Evolutionary conservation across 257 asterid species (phyloP), one percentile per base, ranked within the genome.

Genomic region (Nicotiana tabacum): DNA sequence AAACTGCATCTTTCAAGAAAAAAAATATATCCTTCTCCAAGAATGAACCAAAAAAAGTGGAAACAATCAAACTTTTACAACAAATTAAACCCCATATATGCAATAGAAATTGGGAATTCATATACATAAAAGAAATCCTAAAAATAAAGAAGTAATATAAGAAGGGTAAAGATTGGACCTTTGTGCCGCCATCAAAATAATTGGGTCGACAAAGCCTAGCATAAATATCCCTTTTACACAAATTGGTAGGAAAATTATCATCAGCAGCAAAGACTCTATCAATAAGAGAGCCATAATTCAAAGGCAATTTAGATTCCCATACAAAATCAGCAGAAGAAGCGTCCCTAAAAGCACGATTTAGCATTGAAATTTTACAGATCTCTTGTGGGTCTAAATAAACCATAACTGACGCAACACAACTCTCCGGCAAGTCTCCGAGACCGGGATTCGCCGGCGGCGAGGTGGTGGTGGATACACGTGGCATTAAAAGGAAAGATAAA

Each of bases 261-360:
- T 68, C 27, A 18, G 60, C 77, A 39, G 51, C 64, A 56, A 87
- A 93, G 0, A 95, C 91, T 53, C 91, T 92, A 21, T 77, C 87
- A 74, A 92, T 88, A 11, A 95, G 87, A 68, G 90, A 89, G n/a
- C 69, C 89, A 83, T 92, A 95, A 89, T 95, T 91, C 53, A 67
- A 9, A 12, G 98, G 98, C 87, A 95, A 85, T 77, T 95, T 95
- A 0, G 94, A 92, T 43, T 88, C 96, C 98, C 98, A 95, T 2
- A 95, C 93, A 82, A 91, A 95, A 89, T 95, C 98, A 4, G 98
- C 98, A 7, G 90, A 87, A 46, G 97, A 87, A 9, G 98, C 98
- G 15, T 89, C 91, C 12, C 95, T 86, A 78, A 92, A 92, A 80
- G 94, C 94, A 82, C 92, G 90, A 79, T 91, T 94, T 81, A 94